A percentile compares a stretch with the other conserved stretches of the same genome.
Evolutionary conservation across 352 stramenopile species (phyloP).

Genomic region (Globisporangium heterothallicum): DNA sequence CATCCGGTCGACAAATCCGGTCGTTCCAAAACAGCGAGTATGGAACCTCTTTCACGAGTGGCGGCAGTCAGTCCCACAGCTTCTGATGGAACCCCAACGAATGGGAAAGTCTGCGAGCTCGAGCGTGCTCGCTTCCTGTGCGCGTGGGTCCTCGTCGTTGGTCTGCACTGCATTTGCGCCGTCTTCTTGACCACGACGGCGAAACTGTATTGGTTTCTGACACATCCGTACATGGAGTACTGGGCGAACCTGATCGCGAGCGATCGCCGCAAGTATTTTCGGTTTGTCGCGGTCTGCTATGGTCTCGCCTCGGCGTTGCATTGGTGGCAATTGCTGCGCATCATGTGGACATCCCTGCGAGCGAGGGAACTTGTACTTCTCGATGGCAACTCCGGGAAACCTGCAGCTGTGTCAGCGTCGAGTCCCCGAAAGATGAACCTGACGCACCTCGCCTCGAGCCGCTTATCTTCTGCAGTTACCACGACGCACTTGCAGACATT

Average conservation of each 20-base stretch:
- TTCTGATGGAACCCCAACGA: too few relatives aligned
- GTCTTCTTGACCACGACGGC: constrained; percentile 2
- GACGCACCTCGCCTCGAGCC: neutral
- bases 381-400: neutral
- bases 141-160: constrained; percentile 1
- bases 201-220: neutral
- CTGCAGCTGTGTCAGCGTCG: neutral
- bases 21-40: too few relatives aligned
- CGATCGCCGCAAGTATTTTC: neutral
- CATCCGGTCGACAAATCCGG: too few relatives aligned
- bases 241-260: neutral
- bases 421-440: neutral
- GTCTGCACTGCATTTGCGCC: constrained; percentile 5
- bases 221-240: constrained; percentile 2
- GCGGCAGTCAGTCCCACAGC: too few relatives aligned
- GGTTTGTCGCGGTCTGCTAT: neutral
- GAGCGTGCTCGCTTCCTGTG: neutral
- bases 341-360: neutral
- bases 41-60: too few relatives aligned
- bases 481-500: neutral
- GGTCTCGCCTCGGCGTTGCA: neutral
- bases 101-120: neutral
- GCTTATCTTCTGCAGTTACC: neutral
- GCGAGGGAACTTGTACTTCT: constrained; percentile 2
- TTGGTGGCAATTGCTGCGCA: constrained; percentile 6